Conservation (phyloP, 208 protist genomes). For the Crithidia thermophila region DNA sequence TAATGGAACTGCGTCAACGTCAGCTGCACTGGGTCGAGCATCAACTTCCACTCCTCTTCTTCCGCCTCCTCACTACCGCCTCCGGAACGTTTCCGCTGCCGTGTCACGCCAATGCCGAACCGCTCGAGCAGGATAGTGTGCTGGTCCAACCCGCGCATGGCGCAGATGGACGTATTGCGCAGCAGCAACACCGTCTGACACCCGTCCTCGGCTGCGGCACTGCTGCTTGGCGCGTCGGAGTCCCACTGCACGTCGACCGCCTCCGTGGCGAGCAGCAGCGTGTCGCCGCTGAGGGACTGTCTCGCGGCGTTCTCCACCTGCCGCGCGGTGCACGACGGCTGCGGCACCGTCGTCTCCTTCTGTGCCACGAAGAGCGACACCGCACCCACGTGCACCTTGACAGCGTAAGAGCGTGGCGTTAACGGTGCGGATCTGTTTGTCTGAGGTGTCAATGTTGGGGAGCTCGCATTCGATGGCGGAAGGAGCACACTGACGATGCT, state of each 20-base stretch:
- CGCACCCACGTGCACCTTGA: constrained; percentile 6
- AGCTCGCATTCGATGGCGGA: background rate
- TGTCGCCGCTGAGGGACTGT: constrained; percentile 1
- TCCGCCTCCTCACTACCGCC: background rate
- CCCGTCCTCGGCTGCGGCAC: no score
- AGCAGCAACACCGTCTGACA: constrained; percentile 24
- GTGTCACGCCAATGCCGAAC: constrained; percentile 11
- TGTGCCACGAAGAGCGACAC: constrained; percentile 21
- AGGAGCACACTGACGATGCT: background rate
- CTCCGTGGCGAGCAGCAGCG: constrained; percentile 16
- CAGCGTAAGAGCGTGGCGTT: background rate
- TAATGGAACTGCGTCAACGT: constrained; percentile 32
- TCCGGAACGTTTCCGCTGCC: background rate
- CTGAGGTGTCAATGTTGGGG: background rate
- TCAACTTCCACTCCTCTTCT: constrained; percentile 26
- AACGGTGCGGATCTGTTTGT: background rate
- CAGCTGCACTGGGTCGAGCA: constrained; percentile 28
- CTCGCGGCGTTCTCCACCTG: constrained; percentile 11
- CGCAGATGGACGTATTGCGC: constrained; percentile 18
- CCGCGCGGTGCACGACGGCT: background rate
- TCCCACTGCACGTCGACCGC: constrained; percentile 14
- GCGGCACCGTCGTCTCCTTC: constrained; percentile 1
- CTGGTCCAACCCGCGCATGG: constrained; percentile 6
- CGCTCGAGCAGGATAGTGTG: constrained; percentile 19
- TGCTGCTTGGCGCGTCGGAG: constrained; percentile 5